Evolutionary conservation across 306 rosid genomes (phyloP).

Genomic region (Fragaria vesca): DNA sequence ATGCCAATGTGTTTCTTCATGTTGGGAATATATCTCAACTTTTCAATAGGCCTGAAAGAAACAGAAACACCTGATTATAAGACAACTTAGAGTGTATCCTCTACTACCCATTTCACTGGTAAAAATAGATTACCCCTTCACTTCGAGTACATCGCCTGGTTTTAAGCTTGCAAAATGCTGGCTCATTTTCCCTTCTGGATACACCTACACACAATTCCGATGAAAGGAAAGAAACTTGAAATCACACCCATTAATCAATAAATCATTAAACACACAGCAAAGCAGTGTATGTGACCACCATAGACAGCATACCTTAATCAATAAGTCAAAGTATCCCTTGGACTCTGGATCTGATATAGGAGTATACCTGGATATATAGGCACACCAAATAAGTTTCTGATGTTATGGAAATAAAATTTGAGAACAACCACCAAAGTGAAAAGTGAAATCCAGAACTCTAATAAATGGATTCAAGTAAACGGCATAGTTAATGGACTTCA

Average conservation of each 20-base stretch:
- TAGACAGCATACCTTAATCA: conserved; percentile 70
- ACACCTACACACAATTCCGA: conserved; percentile 54
- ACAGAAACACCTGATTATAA: conserved; percentile 16
- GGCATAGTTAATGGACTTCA: not conserved
- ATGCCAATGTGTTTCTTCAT: conserved; percentile 98
- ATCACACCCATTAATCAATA: conserved; percentile 3
- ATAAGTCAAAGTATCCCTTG: conserved; percentile 87
- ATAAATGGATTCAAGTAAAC: not conserved
- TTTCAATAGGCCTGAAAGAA: conserved; percentile 87
- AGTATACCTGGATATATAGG: conserved; percentile 65
- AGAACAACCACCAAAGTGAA: conserved; percentile 12
- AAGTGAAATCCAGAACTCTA: not conserved
- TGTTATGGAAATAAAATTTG: conserved; percentile 20
- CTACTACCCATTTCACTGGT: conserved; percentile 15
- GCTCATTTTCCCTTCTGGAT: conserved; percentile 97
- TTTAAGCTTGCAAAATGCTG: conserved; percentile 96
- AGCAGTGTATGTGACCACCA: conserved; percentile 2
- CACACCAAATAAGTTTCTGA: conserved; percentile 12
- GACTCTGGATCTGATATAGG: conserved; percentile 94
- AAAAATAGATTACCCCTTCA: conserved; percentile 74
- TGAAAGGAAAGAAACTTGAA: conserved; percentile 11
- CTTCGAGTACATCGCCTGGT: conserved; percentile 94
- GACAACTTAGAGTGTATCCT: conserved; percentile 25
- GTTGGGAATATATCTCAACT: conserved; percentile 82
- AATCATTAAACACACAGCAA: not conserved